phyloP scores from a whole-genome alignment of 2,329 filamentous ascomycete species.

The Corinectria fuckeliana region DNA sequence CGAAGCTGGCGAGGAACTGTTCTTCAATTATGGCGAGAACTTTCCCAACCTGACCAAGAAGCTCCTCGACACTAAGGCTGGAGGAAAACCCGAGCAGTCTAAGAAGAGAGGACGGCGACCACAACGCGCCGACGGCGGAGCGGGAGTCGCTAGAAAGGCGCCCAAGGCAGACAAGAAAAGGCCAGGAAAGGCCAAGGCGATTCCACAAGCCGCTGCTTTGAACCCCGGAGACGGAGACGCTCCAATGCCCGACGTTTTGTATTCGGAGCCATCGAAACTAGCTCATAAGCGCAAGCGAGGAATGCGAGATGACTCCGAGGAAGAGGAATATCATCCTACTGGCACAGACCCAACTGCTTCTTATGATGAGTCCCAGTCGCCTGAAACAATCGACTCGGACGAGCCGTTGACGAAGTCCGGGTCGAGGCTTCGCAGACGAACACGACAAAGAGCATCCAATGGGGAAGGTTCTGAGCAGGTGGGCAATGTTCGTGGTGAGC shows the following conservation, averaged over 20 bases:
- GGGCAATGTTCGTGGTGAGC: constrained; percentile 29
- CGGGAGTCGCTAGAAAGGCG: constrained; percentile 34
- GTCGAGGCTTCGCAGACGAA: constrained; percentile 38
- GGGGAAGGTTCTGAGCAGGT: constrained; percentile 8
- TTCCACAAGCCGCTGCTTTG: constrained; percentile 13
- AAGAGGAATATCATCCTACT: constrained; percentile 40
- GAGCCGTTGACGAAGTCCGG: constrained; percentile 25
- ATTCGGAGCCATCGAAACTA: constrained; percentile 10
- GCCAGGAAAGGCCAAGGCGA: constrained; percentile 22
- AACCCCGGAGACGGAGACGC: constrained; percentile 26
- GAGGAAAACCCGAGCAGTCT: constrained; percentile 36
- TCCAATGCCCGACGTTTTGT: constrained; percentile 18
- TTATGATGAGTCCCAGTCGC: constrained; percentile 31
- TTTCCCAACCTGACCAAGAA: constrained; percentile 65
- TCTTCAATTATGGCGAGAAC: constrained; percentile 80
- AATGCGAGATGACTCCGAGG: constrained; percentile 36
- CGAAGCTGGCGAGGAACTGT: constrained; percentile 75
- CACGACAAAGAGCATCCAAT: constrained; percentile 24
- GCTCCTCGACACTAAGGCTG: constrained; percentile 47
- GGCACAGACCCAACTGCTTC: constrained; percentile 31
- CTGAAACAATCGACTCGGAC: constrained; percentile 31
- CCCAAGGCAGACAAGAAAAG: constrained; percentile 38
- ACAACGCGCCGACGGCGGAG: constrained; percentile 21
- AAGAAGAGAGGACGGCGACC: constrained; percentile 39
- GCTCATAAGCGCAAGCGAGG: constrained; percentile 41